These are phyloP conservation scores for Umbellularia californica DNA, from an alignment of 164 flowering plant genomes.

Conservation along the genomic window DNA sequence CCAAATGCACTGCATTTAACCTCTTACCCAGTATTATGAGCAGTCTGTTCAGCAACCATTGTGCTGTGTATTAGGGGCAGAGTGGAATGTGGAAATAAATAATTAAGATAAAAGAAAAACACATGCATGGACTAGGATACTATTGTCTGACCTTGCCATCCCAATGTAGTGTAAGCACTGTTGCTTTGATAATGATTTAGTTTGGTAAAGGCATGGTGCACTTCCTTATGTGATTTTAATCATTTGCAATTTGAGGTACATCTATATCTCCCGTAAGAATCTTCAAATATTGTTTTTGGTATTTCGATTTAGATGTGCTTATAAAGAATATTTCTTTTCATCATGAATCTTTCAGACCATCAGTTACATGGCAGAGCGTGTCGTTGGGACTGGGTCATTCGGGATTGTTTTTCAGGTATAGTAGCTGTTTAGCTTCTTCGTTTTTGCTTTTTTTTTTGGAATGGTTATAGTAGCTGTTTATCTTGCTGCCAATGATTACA, in stretches of 20 bases:
- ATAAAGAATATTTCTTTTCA: neutral
- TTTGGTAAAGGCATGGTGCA: neutral
- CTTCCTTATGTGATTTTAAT: no score
- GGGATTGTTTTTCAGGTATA: conserved; percentile 54
- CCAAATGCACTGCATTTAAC: no score
- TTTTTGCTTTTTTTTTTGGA: no score
- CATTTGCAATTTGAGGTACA: neutral
- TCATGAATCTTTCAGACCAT: conserved; percentile 56
- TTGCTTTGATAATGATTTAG: no score
- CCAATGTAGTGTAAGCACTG: no score
- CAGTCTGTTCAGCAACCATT: no score
- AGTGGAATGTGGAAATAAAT: no score
- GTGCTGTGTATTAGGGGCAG: no score
- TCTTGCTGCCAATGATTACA: neutral
- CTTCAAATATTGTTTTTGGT: neutral
- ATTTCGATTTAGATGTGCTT: neutral
- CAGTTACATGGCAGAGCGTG: conserved; percentile 31
- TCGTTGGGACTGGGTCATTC: conserved; percentile 94
- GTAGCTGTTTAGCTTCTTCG: neutral
- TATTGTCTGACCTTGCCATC: no score
- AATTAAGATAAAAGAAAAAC: no score
- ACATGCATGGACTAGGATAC: no score
- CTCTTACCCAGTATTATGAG: no score
- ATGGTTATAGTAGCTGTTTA: neutral
- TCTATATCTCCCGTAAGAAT: neutral